Evolutionary conservation across 345 rosid genomes (phyloP), one percentile per base, ranked within the genome.

Genomic region (Rhodamnia rubescens): DNA sequence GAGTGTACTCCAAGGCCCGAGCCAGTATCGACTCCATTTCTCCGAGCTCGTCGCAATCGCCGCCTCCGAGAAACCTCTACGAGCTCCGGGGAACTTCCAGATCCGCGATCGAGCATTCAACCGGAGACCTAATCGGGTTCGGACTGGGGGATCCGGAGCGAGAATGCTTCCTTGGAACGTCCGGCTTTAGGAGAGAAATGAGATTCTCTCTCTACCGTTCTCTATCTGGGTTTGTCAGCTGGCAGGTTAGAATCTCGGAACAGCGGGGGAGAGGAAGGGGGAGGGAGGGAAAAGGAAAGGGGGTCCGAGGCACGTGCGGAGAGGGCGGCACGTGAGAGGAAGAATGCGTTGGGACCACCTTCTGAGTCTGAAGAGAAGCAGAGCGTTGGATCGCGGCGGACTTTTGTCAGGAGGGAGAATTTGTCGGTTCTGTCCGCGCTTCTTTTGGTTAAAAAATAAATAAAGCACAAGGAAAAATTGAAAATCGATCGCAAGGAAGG

Each of bases 21-120:
- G 98, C 99, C 75, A 97, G 88, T 85, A 97, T 93, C 87, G 99
- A 94, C 98, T 97, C 99, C 99, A 97, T 97, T 86, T 81, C 83
- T 8, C 74, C 85, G 47, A 32, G 47, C 78, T 69, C 80, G 80
- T 24, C 80, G 78, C 78, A 44, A 69, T 69, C 78, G 78, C 47
- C 78, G 42, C 78, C 78, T 21, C 47, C 47, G 80, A 69, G 80
- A 36, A 36, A 69, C 47, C 80, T 36, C 24, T 18, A 36, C 47
- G 80, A 36, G 80, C 80, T 69, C 80, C 47, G 26, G 80, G 47
- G 47, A 36, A 69, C 80, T 69, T 69, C 47, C 80, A 10, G 84
- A 82, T 82, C 84, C 14, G 59, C 47, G 57, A 69, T 69, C 80
- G 47, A 36, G 80, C 80, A 69, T 69, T 36, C 80, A 69, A 9